Evolutionary conservation across 345 rosid species (phyloP).

Genomic region (Eucalyptus tenuipes): DNA sequence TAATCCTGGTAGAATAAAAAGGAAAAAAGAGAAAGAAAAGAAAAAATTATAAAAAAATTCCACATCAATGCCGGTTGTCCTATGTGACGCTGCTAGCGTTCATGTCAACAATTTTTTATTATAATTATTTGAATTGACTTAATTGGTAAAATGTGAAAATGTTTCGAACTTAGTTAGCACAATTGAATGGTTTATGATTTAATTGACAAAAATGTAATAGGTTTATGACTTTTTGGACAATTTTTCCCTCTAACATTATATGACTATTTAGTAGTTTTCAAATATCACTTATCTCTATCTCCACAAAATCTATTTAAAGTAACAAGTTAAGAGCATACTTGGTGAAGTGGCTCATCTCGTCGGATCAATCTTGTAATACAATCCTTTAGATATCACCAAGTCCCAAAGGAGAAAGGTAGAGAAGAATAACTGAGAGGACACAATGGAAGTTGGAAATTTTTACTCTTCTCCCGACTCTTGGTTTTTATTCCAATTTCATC

Average conservation of each 20-base stretch:
- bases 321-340: background rate
- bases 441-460: background rate
- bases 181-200: too few species aligned
- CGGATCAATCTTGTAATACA: background rate
- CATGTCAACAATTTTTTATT: accelerated
- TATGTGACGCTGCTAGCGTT: accelerated
- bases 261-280: background rate
- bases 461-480: background rate
- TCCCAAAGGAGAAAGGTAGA: background rate
- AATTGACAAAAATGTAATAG: background rate
- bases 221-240: too few species aligned
- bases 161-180: too few species aligned
- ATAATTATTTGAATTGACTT: background rate
- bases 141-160: too few species aligned
- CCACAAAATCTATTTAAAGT: background rate
- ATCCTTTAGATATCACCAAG: background rate
- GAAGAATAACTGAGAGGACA: background rate
- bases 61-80: background rate
- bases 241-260: background rate
- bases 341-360: background rate
- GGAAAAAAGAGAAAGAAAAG: too few species aligned
- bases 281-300: background rate
- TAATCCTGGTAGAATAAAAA: too few species aligned
- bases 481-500: background rate
- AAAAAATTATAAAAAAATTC: too few species aligned